A percentile compares a stretch with the other conserved stretches of the same genome.
Conservation (phyloP, 352 stramenopile genomes). For the Pythium apleroticum region DNA sequence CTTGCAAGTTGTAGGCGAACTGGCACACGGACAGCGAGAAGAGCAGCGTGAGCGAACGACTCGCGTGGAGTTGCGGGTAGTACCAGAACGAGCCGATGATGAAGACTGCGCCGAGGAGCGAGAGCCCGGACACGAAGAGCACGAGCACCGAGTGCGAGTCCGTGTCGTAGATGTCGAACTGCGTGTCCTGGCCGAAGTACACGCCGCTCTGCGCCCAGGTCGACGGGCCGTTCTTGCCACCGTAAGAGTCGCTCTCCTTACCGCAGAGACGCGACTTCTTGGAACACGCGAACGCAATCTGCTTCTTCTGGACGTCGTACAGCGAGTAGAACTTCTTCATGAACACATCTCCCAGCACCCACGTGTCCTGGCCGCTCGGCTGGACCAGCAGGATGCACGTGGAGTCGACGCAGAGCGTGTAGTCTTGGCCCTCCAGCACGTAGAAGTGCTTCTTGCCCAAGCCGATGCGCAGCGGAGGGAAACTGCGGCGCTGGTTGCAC, state of each 20-base stretch:
- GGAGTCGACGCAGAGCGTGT: constrained; percentile 75
- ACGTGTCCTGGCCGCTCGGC: constrained; percentile 86
- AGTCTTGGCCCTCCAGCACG: constrained; percentile 62
- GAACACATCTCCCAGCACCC: constrained; percentile 97
- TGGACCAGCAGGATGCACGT: constrained; percentile 80
- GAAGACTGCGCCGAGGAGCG: constrained; percentile 63
- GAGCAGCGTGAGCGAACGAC: constrained; percentile 58
- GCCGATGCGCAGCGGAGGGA: constrained; percentile 64
- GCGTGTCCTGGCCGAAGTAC: constrained; percentile 31
- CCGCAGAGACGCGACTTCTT: constrained; percentile 49
- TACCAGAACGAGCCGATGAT: constrained; percentile 68
- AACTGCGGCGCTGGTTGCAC: constrained; percentile 60
- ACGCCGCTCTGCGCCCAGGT: constrained; percentile 17
- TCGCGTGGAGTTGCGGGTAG: constrained; percentile 52
- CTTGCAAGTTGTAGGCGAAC: constrained; percentile 53
- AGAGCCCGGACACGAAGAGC: constrained; percentile 71
- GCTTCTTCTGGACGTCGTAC: constrained; percentile 88
- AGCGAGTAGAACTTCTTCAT: constrained; percentile 96
- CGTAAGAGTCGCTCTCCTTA: constrained; percentile 24
- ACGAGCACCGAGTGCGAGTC: constrained; percentile 72
- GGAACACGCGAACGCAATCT: constrained; percentile 82
- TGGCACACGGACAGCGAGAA: constrained; percentile 64
- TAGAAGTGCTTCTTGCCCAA: constrained; percentile 67
- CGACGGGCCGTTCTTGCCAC: constrained; percentile 15
- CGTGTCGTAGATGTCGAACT: constrained; percentile 69